Evolutionary conservation across 179 eudicot species (phyloP).

Genomic region (Heliamphora pulchella): DNA sequence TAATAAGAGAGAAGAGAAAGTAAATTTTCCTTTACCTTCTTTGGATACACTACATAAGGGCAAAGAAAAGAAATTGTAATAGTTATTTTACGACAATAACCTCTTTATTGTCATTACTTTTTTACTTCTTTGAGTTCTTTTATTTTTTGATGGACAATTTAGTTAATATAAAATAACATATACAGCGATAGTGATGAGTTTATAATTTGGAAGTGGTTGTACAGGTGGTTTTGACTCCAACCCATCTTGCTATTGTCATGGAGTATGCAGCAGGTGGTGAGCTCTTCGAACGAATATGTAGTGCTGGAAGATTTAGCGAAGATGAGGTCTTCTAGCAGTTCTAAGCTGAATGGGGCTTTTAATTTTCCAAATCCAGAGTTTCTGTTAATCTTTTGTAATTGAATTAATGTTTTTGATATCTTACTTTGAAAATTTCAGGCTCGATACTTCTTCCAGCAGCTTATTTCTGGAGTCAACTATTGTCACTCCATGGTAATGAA

Average conservation of each 20-base stretch:
- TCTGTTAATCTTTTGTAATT: background rate
- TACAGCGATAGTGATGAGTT: background rate
- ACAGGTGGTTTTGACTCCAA: constrained; percentile 40
- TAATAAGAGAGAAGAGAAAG: too few relatives aligned
- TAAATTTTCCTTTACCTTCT: too few relatives aligned
- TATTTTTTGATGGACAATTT: too few relatives aligned
- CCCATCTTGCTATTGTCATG: constrained; percentile 44
- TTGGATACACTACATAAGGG: too few relatives aligned
- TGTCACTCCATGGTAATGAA: constrained; percentile 33
- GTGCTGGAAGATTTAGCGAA: constrained; percentile 44
- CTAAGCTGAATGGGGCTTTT: background rate
- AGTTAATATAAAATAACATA: too few relatives aligned
- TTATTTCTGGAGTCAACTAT: constrained; percentile 40
- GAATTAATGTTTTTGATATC: background rate
- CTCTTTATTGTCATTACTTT: too few relatives aligned
- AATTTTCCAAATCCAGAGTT: background rate
- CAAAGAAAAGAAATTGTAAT: too few relatives aligned
- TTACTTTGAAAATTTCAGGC: constrained; percentile 20
- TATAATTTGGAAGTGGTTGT: background rate
- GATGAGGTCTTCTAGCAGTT: constrained; percentile 30
- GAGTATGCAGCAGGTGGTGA: constrained; percentile 49
- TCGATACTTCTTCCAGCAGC: constrained; percentile 41
- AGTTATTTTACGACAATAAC: too few relatives aligned
- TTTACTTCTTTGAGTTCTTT: too few relatives aligned
- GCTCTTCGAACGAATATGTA: constrained; percentile 40